Evolutionary conservation across 139 green algal species (phyloP), one percentile per base, ranked within the genome.

Genomic region (Zygnema cylindricum): DNA sequence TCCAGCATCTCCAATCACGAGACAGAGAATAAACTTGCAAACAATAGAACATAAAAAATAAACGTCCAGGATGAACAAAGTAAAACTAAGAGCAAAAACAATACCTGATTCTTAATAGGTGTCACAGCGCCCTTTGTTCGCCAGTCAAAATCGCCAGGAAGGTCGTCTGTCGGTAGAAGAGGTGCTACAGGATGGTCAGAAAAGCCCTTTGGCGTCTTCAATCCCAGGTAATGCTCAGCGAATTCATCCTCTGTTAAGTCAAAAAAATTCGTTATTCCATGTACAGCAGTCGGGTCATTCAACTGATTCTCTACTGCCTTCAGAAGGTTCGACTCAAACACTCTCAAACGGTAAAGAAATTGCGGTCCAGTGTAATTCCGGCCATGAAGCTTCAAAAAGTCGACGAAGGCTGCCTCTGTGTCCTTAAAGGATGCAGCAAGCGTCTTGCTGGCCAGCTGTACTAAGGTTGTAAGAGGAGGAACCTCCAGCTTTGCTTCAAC

Each of bases 81-180:
- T 36, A 22, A 41, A 11, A 55, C 82, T 11, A 3, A 41, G 82
- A 39, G 82, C 54, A 85, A 16, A 39, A 76, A 38, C 82, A 85
- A 54, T 81, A 90, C 95, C 89, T 96, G 95, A 69, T 97, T 95
- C 91, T 96, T 97, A 0, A 96, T 93, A 0, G 63, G 36, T 1
- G 85, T 88, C 40, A 94, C 94, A 0, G 92, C 94, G 22, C 91
- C 93, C 16, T 92, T 94, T 22, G 92, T 92, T n/a, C 94, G 81
- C 95, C 95, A 97, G 90, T 95, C 92, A 33, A 97, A 91, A 0
- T 82, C 42, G 0, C 81, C 86, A 0, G 94, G 92, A 23, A 95
- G 33, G 33, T 88, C 69, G 23, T 92, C 78, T 2, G 87, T 88
- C 2, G 88, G 88, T 3, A 92, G 49, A 42, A 35, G 38, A 76